Evolutionary conservation across 441 rosid genomes (phyloP).

Genomic region (Croton laevigatus): DNA sequence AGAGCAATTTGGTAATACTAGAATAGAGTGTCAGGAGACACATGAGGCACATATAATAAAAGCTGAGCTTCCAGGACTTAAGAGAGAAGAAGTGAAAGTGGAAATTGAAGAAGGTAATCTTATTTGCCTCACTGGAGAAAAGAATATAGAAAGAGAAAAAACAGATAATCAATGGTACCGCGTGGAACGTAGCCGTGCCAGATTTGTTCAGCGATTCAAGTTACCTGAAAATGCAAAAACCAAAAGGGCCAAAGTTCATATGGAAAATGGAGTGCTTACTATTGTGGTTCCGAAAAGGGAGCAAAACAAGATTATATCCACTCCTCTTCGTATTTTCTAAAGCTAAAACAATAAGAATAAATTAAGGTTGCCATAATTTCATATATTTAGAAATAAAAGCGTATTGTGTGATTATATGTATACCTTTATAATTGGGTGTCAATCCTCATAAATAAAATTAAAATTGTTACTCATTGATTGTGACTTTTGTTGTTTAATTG

Average conservation of each 20-base stretch:
- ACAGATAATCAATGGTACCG: constrained; percentile 24
- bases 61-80: constrained; percentile 33
- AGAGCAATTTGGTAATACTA: constrained; percentile 4
- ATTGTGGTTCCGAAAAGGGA: constrained; percentile 36
- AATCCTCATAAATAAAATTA: no score
- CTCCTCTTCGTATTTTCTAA: background rate
- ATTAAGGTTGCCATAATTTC: no score
- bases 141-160: constrained; percentile 30
- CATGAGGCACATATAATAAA: constrained; percentile 31
- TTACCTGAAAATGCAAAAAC: constrained; percentile 34
- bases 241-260: constrained; percentile 15
- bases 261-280: constrained; percentile 39
- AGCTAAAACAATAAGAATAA: background rate
- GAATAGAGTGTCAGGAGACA: constrained; percentile 38
- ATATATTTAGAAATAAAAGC: no score
- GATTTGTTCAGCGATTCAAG: constrained; percentile 27
- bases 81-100: constrained; percentile 38
- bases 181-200: constrained; percentile 27
- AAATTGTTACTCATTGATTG: no score
- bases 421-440: no score
- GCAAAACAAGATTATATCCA: background rate
- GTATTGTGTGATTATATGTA: no score
- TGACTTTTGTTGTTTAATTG: no score
- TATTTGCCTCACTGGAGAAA: constrained; percentile 37
- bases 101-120: constrained; percentile 32